Evolutionary conservation across 805 yeast genomes (phyloP), one percentile per base, ranked within the genome.

Genomic region (Saturnispora saitoi): DNA sequence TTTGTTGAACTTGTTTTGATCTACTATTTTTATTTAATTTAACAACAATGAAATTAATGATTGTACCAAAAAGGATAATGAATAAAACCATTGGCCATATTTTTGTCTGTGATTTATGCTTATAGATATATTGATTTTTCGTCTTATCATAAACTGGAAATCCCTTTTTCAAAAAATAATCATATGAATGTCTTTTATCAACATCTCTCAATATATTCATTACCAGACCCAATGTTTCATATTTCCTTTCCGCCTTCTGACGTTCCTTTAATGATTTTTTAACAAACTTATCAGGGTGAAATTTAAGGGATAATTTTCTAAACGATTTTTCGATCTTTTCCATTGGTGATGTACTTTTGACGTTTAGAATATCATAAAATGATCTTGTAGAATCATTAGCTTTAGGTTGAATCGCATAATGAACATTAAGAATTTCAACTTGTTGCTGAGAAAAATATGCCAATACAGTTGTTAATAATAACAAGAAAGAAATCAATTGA

Each of bases 241-340:
- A 93, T 36, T 87, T 72, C 55, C 80, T 85, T 52, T 76, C 81
- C 4, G 83, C 85, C 20, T 65, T 61, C 53, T 77, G 77, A 50
- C 67, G 70, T 39, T 68, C 72, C 48, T 70, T 71, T 48, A 61
- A 64, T 41, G 67, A 67, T 44, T 64, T 67, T 17, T n/a, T 36
- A 9, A 50, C n/a, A 29, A 67, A 64, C 64, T 91, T 89, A 66
- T 91, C 99, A 0, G 99, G 99, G 61, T 91, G 99, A 56, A 84
- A 71, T 53, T 71, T 72, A 46, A 83, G 72, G 2, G 95, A 81
- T 30, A 83, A 61, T 57, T 78, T 82, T 60, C 86, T 80, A 67
- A 85, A 83, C 20, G 85, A 83, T 55, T 76, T 78, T 47, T 70
- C 70, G 45, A 85, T 78, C 52, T 81, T 81, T 34, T 77, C 76